Evolutionary conservation across 345 rosid genomes (phyloP), one percentile per base, ranked within the genome.

Genomic region (Rhodomyrtus tomentosa): DNA sequence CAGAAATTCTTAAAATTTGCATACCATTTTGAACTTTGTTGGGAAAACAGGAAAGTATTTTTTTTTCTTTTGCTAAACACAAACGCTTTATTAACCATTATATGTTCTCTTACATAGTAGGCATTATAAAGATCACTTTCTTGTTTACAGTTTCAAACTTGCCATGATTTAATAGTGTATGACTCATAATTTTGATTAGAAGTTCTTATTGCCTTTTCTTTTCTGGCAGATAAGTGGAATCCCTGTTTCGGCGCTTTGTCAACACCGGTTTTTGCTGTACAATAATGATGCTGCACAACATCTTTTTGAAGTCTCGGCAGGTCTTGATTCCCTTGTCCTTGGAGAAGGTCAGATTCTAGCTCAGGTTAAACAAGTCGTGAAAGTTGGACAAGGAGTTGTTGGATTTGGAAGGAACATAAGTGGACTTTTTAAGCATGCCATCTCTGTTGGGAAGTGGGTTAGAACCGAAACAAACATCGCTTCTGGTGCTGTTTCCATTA

Each of bases 251-350:
- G 95, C 91, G 87, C 88, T 94, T 52, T 91, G 95, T 52, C 88
- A 94, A 84, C 98, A 97, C 89, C 95, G 94, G 83, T 95, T 97
- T 89, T 87, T 97, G 83, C 85, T 97, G 88, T 90, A 92, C 79
- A 94, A 97, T 92, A 95, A 95, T 50, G 98, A 97, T 83, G 98
- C 96, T 25, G 94, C 99, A 2, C 92, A 88, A 84, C 98, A 95
- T 87, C 83, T 97, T 13, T 97, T 97, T 42, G 98, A 97, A 89
- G 99, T 97, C 25, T 95, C 99, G 50, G 95, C 98, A 2, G 99
- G 99, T 84, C 95, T 97, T 0, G 98, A 92, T 89, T 94, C 95
- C 22, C 98, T 94, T 80, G 94, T 94, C 83, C 90, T 94, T 25
- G 95, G 98, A 55, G 98, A 94, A 91, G 95, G 96, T 74, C 98